These are phyloP conservation scores for Syncephalastrum contaminatum DNA, from an alignment of 371 early-diverging fungal species.

Conservation along the genomic window DNA sequence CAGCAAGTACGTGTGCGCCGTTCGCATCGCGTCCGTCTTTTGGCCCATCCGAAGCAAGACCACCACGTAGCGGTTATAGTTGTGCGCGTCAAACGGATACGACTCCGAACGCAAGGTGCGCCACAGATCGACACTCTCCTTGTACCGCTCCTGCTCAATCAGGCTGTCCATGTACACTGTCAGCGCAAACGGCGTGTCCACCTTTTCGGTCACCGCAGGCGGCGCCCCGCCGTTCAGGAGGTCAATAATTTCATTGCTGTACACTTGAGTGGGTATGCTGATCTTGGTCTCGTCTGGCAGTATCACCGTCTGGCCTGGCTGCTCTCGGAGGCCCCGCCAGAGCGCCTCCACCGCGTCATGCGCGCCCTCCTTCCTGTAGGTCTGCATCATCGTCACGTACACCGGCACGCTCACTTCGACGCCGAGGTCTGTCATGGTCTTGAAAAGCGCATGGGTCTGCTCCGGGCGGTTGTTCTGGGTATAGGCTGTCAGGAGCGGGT, in stretches of 20 bases:
- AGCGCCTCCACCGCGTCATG: slow-evolving; percentile 30
- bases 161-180: slow-evolving; percentile 38
- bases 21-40: slow-evolving; percentile 4
- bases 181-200: slow-evolving; percentile 28
- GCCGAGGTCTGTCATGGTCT: slow-evolving; percentile 21
- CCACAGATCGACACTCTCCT: slow-evolving; percentile 34
- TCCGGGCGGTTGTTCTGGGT: slow-evolving; percentile 15
- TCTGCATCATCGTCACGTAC: slow-evolving; percentile 32
- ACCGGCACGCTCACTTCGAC: slow-evolving; percentile 13
- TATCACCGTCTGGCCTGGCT: not conserved
- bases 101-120: slow-evolving; percentile 10
- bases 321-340: slow-evolving; percentile 25
- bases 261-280: no score
- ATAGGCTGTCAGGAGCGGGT: slow-evolving; percentile 28
- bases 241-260: no score
- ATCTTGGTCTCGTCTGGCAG: no score
- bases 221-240: no score
- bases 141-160: slow-evolving; percentile 9
- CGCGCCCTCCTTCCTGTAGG: slow-evolving; percentile 23
- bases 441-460: slow-evolving; percentile 13
- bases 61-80: slow-evolving; percentile 39
- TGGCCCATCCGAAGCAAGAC: slow-evolving; percentile 13
- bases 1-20: no score
- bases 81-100: slow-evolving; percentile 41
- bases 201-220: no score